Base-by-base conservation (phyloP, 371 early-diverging fungal species). In the Mortierella sp. region DNA sequence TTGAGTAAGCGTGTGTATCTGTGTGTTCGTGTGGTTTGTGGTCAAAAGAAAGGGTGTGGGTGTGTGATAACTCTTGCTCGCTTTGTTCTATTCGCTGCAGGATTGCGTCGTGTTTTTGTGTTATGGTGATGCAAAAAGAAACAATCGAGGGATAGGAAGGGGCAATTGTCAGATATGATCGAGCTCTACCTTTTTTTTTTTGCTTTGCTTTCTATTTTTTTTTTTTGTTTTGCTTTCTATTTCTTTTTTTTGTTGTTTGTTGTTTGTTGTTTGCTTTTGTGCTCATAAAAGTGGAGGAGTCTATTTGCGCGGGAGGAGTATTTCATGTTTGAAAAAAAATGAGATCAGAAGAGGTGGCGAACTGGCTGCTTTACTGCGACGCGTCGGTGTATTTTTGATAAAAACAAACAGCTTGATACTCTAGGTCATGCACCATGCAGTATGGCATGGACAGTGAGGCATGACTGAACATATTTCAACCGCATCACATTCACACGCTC, bases 1-100 rank as follows among this genome's bases (percentile, higher is more conserved):
- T 21, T 60, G 58, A 56, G 58, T 56, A 29, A 56, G 60, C 18
- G 32, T 60, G n/a, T 27, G 29, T 18, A 12, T 4, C 0, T 60
- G 32, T 60, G 32, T 60, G 68, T 38, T 4, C 24, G 68, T 68
- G 41, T 68, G 41, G 68, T 68, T 68, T 68, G 68, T 41, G 68
- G 68, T 68, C 24, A 68, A 41, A 60, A 16, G 16, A 0, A 58
- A 58, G 32, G 60, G 16, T 2, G 60, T 4, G 38, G 5, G 54
- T 3, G 18, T 35, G 27, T 16, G 27, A 27, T n/a, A 56, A 1
- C 24, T 46, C 56, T 68, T 35, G 11, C 38, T 65, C 24, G 21
- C 63, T 12, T 60, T 32, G 32, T 29, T 60, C 35, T 14, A 10
- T 38, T 65, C 68, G 41, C 35, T 65, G n/a, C 41, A 68, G 43